Percentiles rank a stretch among this genome's conserved stretches.
These are phyloP conservation scores for Pythium sp. DNA, from an alignment of 352 stramenopile species.

Conservation along the genomic window DNA sequence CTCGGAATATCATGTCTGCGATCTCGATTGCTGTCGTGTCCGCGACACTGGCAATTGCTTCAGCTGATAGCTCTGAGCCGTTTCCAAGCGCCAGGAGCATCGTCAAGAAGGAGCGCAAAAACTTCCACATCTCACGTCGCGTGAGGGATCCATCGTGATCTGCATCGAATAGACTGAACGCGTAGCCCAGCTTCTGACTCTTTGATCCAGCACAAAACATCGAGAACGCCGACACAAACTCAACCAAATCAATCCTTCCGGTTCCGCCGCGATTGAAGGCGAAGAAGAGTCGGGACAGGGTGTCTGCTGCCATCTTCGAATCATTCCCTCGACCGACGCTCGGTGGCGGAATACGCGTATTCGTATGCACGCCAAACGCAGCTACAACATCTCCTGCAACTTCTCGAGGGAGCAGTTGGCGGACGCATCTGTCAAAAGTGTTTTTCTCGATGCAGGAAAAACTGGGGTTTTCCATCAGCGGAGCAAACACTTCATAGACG, in stretches of 20 bases:
- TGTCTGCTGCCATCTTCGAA: constrained; percentile 75
- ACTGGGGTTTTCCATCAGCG: constrained; percentile 52
- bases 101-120: constrained; percentile 93
- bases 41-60: constrained; percentile 77
- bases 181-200: constrained; percentile 93
- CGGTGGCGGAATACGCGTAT: constrained; percentile 50
- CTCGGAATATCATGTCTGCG: constrained; percentile 78
- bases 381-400: constrained; percentile 51
- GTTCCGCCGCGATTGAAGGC: constrained; percentile 84
- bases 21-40: constrained; percentile 84
- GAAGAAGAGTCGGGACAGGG: constrained; percentile 77
- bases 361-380: constrained; percentile 62
- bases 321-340: constrained; percentile 68
- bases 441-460: constrained; percentile 76
- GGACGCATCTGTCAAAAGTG: constrained; percentile 73
- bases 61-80: constrained; percentile 72
- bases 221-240: constrained; percentile 93
- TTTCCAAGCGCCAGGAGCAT: constrained; percentile 94
- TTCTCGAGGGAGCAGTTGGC: constrained; percentile 50
- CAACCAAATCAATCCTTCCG: constrained; percentile 79
- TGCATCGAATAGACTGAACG: constrained; percentile 89
- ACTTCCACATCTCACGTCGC: constrained; percentile 90
- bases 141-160: constrained; percentile 90
- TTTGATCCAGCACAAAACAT: constrained; percentile 95
- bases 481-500: constrained; percentile 72